Base-by-base conservation (phyloP, 176 grass and related monocot species). In the Triticum dicoccoides region DNA sequence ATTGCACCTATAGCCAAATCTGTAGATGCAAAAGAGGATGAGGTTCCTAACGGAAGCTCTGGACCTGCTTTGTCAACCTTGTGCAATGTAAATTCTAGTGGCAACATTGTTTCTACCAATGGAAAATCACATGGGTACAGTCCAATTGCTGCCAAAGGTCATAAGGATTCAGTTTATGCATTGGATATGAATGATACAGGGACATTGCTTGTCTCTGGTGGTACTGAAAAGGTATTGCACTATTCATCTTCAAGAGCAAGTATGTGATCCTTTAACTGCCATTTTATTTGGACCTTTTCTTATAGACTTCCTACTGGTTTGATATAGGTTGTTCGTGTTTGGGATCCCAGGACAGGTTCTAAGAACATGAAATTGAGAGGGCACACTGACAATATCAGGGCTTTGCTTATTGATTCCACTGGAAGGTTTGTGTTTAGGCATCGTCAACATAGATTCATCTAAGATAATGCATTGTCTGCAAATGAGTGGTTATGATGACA, bases 81-180 rank as follows among this genome's bases (percentile, higher is more conserved):
- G 73, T 83, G 93, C 41, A 85, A 82, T 69, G 85, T 90, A 61
- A 93, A 85, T 86, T 91, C 83, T 56, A 92, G 79, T 41, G 81
- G 89, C 72, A 95, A 87, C 89, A 89, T 92, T 39, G 82, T 66
- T 82, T 80, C 89, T 25, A 83, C 84, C 58, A 98, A 89, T 58
- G 76, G 78, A 18, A 87, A 94, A 92, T 77, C 90, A 33, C 92
- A 93, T 92, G 93, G 91, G 39, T 96, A 93, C 82, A 92, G 79
- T 89, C 96, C 96, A 77, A 90, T 93, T 80, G 64, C 84, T 8
- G 97, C 90, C 33, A 96, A 99, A 89, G 94, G 92, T 47, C 94
- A 99, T 69, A 96, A 99, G 79, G 97, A 99, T 76, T 99, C 97
- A 89, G 97, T 99, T 87, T 99, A 99, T 96, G 94, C 94, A 20